A percentile compares a stretch with the other conserved stretches of the same genome.
These are phyloP conservation scores for Hypoxylon sp. DNA, from an alignment of 2,329 filamentous ascomycete genomes.

Conservation along the genomic window DNA sequence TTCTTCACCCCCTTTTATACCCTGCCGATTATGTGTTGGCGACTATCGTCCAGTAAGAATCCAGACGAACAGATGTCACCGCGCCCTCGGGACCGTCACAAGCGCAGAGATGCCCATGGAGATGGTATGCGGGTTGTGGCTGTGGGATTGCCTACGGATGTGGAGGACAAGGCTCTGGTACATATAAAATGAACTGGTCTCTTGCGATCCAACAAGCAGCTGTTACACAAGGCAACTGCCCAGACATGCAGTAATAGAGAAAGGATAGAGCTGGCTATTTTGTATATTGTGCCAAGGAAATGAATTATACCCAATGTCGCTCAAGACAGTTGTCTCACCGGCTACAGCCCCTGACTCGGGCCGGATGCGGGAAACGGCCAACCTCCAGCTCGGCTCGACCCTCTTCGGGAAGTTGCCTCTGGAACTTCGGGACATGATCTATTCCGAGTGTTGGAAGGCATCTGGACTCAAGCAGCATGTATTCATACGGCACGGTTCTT, in stretches of 20 bases:
- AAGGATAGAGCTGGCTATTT: background rate
- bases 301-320: slow-evolving; percentile 6
- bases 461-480: slow-evolving; percentile 47
- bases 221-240: slow-evolving; percentile 6
- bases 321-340: background rate
- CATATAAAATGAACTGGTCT: slow-evolving; percentile 9
- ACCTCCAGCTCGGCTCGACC: slow-evolving; percentile 37
- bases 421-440: slow-evolving; percentile 49
- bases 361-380: slow-evolving; percentile 28
- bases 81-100: slow-evolving; percentile 5
- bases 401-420: slow-evolving; percentile 44
- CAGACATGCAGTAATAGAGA: slow-evolving; percentile 5
- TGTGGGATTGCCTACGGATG: slow-evolving; percentile 1
- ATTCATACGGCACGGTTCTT: slow-evolving; percentile 25
- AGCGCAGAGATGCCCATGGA: slow-evolving; percentile 15
- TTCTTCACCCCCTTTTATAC: background rate
- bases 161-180: slow-evolving; percentile 9
- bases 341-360: slow-evolving; percentile 15
- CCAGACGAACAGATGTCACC: background rate
- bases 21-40: slow-evolving; percentile 3
- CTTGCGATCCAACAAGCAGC: background rate
- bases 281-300: background rate
- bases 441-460: slow-evolving; percentile 44
- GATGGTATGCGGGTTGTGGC: slow-evolving; percentile 4
- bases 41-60: slow-evolving; percentile 25